Evolutionary conservation across 169 alveolate species (phyloP), one percentile per base, ranked within the genome.

Genomic region (Besnoitia besnoiti): DNA sequence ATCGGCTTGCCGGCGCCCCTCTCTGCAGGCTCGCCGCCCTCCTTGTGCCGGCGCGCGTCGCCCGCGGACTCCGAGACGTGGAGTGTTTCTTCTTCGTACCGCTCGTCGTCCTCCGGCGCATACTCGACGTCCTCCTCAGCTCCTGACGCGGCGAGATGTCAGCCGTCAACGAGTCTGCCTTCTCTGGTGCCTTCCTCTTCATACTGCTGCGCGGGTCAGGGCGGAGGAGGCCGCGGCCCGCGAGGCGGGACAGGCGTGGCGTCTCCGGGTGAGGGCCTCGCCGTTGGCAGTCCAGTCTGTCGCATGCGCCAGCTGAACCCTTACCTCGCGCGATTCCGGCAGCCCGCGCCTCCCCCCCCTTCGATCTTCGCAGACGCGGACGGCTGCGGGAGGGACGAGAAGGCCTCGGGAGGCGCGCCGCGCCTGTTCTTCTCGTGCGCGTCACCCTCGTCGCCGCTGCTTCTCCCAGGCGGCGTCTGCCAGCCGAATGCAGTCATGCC

Each of bases 111-210:
- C 21, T 37, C 1, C 24, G 82, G 82, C 19, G 14, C 47, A 8
- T n/a, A n/a, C 12, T 73, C 82, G 24, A n/a, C n/a, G 24, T 19
- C 82, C 82, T 73, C 67, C 67, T 55, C 46, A 42, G 47, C 82
- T 24, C 39, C 82, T 0, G 82, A 73, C 24, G 44, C 82, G 27
- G 16, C 82, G 46, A 10, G 82, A 39, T 51, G 87, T 14, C 87
- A 77, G 55, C 87, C 87, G 33, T 77, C 87, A 8, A 77, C 87
- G 44, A 39, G 50, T 1, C 87, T 77, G 8, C 87, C 87, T 39
- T 0, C 87, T 16, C 87, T 77, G 21, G 59, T 40, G 10, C 87
- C 87, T 19, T 21, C 87, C 21, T n/a, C n/a, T n/a, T n/a, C n/a
- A n/a, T n/a, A n/a, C n/a, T n/a, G n/a, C n/a, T n/a, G n/a, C n/a